These are phyloP conservation scores for Alternaria brassicicola DNA, from an alignment of 2,329 filamentous ascomycete genomes.

Conservation along the genomic window DNA sequence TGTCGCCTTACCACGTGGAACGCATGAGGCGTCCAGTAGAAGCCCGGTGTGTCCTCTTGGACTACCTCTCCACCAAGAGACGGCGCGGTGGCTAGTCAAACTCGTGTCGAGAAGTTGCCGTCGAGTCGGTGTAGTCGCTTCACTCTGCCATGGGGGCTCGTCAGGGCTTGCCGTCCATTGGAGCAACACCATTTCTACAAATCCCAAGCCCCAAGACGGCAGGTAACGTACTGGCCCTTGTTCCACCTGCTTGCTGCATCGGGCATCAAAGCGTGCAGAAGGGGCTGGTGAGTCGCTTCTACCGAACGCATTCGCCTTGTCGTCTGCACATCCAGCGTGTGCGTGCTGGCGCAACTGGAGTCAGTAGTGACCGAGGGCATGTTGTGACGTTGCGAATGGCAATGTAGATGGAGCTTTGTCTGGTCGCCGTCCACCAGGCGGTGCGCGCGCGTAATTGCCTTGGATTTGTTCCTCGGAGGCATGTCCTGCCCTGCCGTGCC, in stretches of 20 bases:
- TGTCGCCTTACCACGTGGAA: slow-evolving; percentile 25
- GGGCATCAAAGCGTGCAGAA: slow-evolving; percentile 2
- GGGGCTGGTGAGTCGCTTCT: slow-evolving; percentile 2
- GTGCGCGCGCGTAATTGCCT: slow-evolving; percentile 3
- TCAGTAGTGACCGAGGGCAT: background rate
- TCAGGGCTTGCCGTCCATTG: slow-evolving; percentile 8
- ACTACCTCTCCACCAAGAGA: background rate
- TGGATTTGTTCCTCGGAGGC: background rate
- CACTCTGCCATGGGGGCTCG: slow-evolving; percentile 20
- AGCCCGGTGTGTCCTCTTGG: background rate
- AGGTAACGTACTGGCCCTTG: background rate
- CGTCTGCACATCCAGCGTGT: background rate
- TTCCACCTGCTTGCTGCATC: slow-evolving; percentile 5
- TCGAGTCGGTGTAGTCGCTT: slow-evolving; percentile 32
- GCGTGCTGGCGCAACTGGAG: background rate
- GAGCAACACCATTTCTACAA: slow-evolving; percentile 5
- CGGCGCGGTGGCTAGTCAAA: slow-evolving; percentile 17
- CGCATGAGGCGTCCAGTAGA: slow-evolving; percentile 17
- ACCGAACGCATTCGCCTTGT: background rate
- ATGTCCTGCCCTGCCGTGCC: slow-evolving; percentile 1
- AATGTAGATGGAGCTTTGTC: slow-evolving; percentile 4
- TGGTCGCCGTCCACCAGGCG: slow-evolving; percentile 1
- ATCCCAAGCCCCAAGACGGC: slow-evolving; percentile 2
- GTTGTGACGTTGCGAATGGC: slow-evolving; percentile 6
- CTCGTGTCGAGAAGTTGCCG: slow-evolving; percentile 15